These are phyloP conservation scores for Ceratocystiopsis minuta DNA, from an alignment of 2,329 filamentous ascomycete species.

Conservation along the genomic window DNA sequence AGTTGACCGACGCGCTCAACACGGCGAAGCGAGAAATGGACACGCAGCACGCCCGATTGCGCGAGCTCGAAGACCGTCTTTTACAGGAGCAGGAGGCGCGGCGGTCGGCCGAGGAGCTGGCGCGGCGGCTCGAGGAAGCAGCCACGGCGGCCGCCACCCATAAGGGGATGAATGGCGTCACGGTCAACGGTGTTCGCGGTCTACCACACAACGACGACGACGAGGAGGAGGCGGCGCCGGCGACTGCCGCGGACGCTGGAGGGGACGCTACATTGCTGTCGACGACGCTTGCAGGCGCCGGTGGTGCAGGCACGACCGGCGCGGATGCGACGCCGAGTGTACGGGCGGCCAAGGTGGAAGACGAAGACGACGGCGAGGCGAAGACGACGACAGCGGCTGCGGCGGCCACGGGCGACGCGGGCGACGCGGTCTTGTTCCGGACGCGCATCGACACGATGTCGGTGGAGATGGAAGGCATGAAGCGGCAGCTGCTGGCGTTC, in stretches of 20 bases:
- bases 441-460: constrained; percentile 59
- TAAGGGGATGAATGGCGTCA: too few species aligned
- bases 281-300: too few species aligned
- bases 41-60: constrained; percentile 60
- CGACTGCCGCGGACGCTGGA: too few species aligned
- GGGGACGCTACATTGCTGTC: too few species aligned
- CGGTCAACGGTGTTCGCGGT: too few species aligned
- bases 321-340: too few species aligned
- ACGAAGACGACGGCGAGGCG: background rate
- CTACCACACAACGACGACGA: background rate
- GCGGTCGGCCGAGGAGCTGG: constrained; percentile 67
- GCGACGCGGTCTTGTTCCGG: constrained; percentile 28
- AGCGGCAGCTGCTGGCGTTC: constrained; percentile 61
- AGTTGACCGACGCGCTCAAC: constrained; percentile 69
- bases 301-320: too few species aligned
- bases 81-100: constrained; percentile 65
- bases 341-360: background rate
- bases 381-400: background rate
- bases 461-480: constrained; percentile 64
- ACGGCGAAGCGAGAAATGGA: constrained; percentile 76
- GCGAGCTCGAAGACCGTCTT: constrained; percentile 62
- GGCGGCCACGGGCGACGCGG: background rate
- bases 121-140: constrained; percentile 48
- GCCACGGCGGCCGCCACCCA: constrained; percentile 8
- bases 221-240: too few species aligned